Evolutionary conservation across 176 grass and related monocot genomes (phyloP).

Genomic region (Eremochloa ophiuroides): DNA sequence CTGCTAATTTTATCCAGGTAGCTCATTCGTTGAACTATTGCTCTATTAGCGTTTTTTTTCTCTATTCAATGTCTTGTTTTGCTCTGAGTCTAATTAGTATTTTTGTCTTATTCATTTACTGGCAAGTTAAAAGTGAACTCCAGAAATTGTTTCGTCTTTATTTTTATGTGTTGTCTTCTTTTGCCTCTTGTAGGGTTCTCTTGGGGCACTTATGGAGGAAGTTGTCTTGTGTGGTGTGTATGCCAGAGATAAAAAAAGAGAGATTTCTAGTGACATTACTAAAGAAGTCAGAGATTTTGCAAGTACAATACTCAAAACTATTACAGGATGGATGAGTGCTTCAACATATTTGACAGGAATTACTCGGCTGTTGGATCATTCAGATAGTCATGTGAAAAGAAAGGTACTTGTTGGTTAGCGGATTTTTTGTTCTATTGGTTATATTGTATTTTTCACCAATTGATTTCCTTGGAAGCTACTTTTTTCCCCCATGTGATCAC

Average conservation of each 20-base stretch:
- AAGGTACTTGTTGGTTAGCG: slow-evolving; percentile 48
- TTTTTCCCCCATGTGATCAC: neutral
- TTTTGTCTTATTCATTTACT: slow-evolving; percentile 18
- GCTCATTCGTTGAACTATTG: neutral
- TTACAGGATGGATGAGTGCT: slow-evolving; percentile 69
- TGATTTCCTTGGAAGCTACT: slow-evolving; percentile 15
- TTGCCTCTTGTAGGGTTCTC: slow-evolving; percentile 49
- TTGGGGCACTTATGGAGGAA: slow-evolving; percentile 78
- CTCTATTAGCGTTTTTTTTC: slow-evolving; percentile 16
- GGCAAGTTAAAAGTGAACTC: neutral
- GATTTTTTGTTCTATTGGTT: slow-evolving; percentile 4
- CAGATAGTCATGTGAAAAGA: slow-evolving; percentile 69
- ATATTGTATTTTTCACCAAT: slow-evolving; percentile 8
- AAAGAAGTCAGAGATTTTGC: slow-evolving; percentile 53
- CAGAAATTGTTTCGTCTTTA: neutral
- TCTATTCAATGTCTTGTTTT: slow-evolving; percentile 1
- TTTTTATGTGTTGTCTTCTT: neutral
- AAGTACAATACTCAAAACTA: slow-evolving; percentile 50
- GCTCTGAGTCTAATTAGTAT: neutral
- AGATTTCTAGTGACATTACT: slow-evolving; percentile 32
- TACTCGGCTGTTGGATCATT: slow-evolving; percentile 61
- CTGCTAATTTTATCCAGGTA: slow-evolving; percentile 74
- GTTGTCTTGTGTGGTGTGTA: slow-evolving; percentile 57
- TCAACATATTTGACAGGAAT: slow-evolving; percentile 76
- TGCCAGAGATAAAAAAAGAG: slow-evolving; percentile 46